Evolutionary conservation across 345 rosid species (phyloP), one percentile per base, ranked within the genome.

Genomic region (Eucalyptus caleyi): DNA sequence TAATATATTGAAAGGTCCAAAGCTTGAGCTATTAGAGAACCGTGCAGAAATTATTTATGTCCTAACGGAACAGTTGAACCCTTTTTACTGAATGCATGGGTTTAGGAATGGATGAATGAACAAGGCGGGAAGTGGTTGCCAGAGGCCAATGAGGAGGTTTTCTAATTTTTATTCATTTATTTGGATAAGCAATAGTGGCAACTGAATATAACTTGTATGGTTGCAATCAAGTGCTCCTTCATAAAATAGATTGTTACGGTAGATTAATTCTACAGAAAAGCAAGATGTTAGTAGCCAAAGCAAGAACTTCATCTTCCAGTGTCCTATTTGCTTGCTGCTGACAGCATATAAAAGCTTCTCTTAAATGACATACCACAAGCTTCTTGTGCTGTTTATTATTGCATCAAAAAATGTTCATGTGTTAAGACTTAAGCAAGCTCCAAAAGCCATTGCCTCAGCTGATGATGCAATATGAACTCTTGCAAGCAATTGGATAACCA

Each of bases 361-460:
- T 72, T 42, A 37, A 72, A 86, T 72, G 30, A 91, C 96, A 87
- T 94, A 96, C 99, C 99, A 96, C 65, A 96, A 97, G 92, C 95
- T 93, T 91, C 98, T 99, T 42, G 93, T 94, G 86, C 93, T 92
- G 88, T 93, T 92, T 69, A 91, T 90, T 62, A 96, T 94, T 77
- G 90, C 92, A 91, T 95, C 92, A 88, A 96, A 97, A 86, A 96
- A 94, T 88, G 88, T 90, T 93, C 96, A 93, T 83, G 99, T 94
- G 89, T 93, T 93, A 91, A 97, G 98, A 91, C 99, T 96, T 91
- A 96, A 93, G 50, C 97, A 96, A 91, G 98, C 97, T 89, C 98
- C 99, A 89, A 96, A 93, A 83, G 99, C 99, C 95, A 97, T 95
- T 88, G 98, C 98, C 93, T 97, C 98, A 30, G 99, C 99, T 89